These are phyloP conservation scores for Diaporthe sp. DNA, from an alignment of 2,329 filamentous ascomycete genomes.

Conservation along the genomic window DNA sequence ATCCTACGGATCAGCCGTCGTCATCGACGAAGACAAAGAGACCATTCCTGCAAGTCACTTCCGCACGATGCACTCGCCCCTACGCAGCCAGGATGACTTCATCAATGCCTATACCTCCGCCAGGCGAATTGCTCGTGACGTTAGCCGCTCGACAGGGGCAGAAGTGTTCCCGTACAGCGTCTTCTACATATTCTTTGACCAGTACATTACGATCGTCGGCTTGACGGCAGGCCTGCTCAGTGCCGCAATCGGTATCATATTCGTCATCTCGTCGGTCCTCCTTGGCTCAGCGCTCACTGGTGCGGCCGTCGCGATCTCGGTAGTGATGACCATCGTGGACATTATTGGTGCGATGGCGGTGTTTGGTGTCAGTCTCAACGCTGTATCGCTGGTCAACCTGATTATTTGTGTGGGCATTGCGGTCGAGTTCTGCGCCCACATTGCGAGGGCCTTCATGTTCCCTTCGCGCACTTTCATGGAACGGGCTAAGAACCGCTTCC, in stretches of 20 bases:
- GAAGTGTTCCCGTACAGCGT: conserved; percentile 97
- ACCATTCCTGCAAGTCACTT: conserved; percentile 90
- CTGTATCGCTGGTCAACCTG: conserved; percentile 94
- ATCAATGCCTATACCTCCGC: conserved; percentile 92
- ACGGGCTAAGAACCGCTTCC: conserved; percentile 81
- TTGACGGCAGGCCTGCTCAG: conserved; percentile 85
- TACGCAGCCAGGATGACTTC: conserved; percentile 91
- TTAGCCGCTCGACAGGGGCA: conserved; percentile 78
- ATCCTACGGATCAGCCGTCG: conserved; percentile 86
- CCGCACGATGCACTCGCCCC: conserved; percentile 87
- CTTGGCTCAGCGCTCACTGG: conserved; percentile 89
- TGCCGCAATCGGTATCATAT: conserved; percentile 87
- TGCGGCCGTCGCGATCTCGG: conserved; percentile 85
- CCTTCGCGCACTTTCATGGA: conserved; percentile 87
- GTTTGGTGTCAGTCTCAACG: conserved; percentile 90
- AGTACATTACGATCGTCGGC: conserved; percentile 88
- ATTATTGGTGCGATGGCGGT: conserved; percentile 97
- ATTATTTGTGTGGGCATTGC: conserved; percentile 97
- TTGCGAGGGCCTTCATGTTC: conserved; percentile 96
- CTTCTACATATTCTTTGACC: conserved; percentile 99
- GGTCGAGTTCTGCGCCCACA: conserved; percentile 97
- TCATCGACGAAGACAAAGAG: conserved; percentile 77
- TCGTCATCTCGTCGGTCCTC: conserved; percentile 82
- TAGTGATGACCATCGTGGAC: conserved; percentile 93
- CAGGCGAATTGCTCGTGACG: conserved; percentile 85